These are phyloP conservation scores for Protea cynaroides DNA, from an alignment of 164 flowering plant genomes.

Conservation along the genomic window DNA sequence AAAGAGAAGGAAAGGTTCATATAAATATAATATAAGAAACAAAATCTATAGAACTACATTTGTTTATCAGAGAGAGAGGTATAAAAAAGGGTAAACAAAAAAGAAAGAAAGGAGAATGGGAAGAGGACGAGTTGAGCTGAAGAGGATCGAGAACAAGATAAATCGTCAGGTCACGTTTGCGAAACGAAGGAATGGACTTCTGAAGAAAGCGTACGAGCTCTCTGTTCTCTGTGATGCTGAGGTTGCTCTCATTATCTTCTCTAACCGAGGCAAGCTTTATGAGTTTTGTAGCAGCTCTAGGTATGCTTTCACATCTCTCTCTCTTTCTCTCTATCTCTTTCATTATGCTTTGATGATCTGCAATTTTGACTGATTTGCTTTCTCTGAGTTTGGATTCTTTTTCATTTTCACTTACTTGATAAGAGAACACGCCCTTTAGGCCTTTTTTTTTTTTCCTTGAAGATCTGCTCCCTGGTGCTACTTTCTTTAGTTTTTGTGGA, in stretches of 20 bases:
- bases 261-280: slow-evolving; percentile 22
- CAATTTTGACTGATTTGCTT: too few relatives aligned
- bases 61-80: not conserved
- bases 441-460: not conserved
- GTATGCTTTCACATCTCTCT: not conserved
- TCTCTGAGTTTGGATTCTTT: not conserved
- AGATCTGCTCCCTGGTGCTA: not conserved
- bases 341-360: not conserved
- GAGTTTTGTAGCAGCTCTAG: slow-evolving; percentile 19
- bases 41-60: too few relatives aligned
- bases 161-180: slow-evolving; percentile 21
- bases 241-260: slow-evolving; percentile 23
- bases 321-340: not conserved
- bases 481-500: not conserved
- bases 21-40: not conserved
- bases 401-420: not conserved
- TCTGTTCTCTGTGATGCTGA: slow-evolving; percentile 23
- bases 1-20: not conserved
- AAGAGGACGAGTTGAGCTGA: slow-evolving; percentile 23
- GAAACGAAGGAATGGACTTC: slow-evolving; percentile 16
- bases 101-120: slow-evolving; percentile 7
- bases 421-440: too few relatives aligned
- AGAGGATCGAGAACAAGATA: slow-evolving; percentile 27
- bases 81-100: not conserved
- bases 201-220: slow-evolving; percentile 22